phyloP scores from a whole-genome alignment of 495 filamentous ascomycete genomes.

The Xylaria venustula region DNA sequence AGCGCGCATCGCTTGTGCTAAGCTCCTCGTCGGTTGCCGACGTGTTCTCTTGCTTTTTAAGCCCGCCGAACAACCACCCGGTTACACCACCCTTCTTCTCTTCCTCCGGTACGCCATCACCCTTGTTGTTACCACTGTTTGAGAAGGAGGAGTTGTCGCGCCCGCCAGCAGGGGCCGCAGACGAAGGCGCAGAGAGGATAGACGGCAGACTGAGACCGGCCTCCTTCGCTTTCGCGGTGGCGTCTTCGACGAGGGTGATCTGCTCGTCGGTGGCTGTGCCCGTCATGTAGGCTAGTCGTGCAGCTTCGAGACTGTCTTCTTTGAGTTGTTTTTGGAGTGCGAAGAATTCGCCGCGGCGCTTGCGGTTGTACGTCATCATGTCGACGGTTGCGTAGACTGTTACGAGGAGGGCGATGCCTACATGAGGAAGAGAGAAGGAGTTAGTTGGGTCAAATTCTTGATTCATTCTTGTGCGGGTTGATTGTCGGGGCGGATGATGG shows the following conservation, averaged over 20 bases:
- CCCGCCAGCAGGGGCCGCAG: not conserved
- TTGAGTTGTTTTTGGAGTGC: conserved; percentile 60
- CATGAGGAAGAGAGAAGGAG: not conserved
- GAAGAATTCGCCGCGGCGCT: conserved; percentile 63
- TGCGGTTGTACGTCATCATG: conserved; percentile 84
- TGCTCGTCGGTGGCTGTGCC: conserved; percentile 63
- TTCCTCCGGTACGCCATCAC: not conserved
- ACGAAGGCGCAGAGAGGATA: conserved; percentile 24
- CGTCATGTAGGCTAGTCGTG: conserved; percentile 58
- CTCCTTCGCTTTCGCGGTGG: conserved; percentile 27
- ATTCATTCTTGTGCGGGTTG: too few relatives aligned
- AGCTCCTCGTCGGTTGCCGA: conserved; percentile 25
- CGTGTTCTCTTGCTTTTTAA: conserved; percentile 66
- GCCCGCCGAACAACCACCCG: conserved; percentile 39
- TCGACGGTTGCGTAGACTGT: conserved; percentile 80
- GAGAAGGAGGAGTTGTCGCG: not conserved
- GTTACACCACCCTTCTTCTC: conserved; percentile 34
- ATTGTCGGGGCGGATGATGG: too few relatives aligned
- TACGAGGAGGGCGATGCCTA: conserved; percentile 72
- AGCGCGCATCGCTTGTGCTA: conserved; percentile 15
- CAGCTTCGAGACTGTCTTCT: conserved; percentile 48
- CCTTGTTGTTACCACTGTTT: not conserved
- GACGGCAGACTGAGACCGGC: conserved; percentile 37
- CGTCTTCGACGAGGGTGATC: conserved; percentile 47
- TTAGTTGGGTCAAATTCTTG: not conserved